Conservation (phyloP, 2,329 filamentous ascomycete species). For the Amylocarpus encephaloides region DNA sequence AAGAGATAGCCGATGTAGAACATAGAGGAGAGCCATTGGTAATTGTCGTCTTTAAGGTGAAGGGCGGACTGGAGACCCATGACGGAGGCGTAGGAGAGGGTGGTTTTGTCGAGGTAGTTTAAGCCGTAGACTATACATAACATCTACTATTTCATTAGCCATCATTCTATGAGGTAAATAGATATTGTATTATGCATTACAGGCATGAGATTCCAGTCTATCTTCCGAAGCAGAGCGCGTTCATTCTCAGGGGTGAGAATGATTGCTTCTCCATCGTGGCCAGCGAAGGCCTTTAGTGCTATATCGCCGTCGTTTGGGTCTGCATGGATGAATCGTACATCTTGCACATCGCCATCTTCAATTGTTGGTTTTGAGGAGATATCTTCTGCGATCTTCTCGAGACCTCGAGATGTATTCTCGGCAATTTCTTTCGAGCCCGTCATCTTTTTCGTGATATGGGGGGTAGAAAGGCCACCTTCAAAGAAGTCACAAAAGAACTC, state of each 20-base stretch:
- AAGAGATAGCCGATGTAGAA: conserved; percentile 39
- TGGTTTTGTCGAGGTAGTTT: conserved; percentile 47
- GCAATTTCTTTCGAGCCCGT: background rate
- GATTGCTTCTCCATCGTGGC: conserved; percentile 33
- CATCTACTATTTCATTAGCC: conserved; percentile 30
- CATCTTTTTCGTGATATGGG: background rate
- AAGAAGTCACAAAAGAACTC: too few species aligned
- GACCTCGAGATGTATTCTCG: background rate
- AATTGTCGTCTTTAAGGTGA: conserved; percentile 32
- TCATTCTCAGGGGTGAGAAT: conserved; percentile 36
- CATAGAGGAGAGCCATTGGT: conserved; percentile 43
- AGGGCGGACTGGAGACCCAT: conserved; percentile 43
- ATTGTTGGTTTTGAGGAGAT: background rate
- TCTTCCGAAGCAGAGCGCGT: conserved; percentile 38
- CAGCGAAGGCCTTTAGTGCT: conserved; percentile 37
- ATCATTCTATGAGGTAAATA: background rate
- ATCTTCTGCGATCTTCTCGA: conserved; percentile 2
- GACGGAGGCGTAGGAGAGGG: conserved; percentile 43
- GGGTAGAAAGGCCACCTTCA: background rate
- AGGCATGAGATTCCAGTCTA: conserved; percentile 42
- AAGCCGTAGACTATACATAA: conserved; percentile 53
- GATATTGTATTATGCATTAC: conserved; percentile 19
- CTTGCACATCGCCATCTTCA: conserved; percentile 11
- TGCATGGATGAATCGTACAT: conserved; percentile 30
- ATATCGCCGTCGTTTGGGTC: conserved; percentile 38